Evolutionary conservation across 139 green algal species (phyloP), one percentile per base, ranked within the genome.

Genomic region (Chlorella sp.): DNA sequence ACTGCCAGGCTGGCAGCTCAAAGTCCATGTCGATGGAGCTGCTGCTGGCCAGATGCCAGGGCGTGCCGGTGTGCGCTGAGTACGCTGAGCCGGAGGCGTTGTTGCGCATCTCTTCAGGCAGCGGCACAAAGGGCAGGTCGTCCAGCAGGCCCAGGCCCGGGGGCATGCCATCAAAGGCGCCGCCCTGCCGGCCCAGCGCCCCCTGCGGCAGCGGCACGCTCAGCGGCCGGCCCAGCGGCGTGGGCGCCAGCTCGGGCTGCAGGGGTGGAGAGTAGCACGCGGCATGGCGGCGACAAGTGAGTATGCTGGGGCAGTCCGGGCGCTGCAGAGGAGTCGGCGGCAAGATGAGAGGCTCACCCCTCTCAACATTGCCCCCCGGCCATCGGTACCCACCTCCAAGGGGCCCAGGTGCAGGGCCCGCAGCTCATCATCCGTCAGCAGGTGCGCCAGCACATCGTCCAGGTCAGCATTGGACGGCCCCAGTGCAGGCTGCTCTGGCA

Each of bases 391-490:
- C 41, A 78, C 71, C 71, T 78, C 71, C 41, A 60, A 11, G 0
- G 71, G 71, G 5, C 57, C 39, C 39, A 78, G 39, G 32, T 60
- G 71, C 39, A 78, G 71, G 15, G 38, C 71, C 25, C 25, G 71
- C 39, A 78, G 71, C 1, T 78, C 71, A 26, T 78, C 71, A 25
- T 78, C 71, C 2, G 57, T 41, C 71, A 78, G 39, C 23, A 78
- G 71, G 38, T 78, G 71, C 71, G 62, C 39, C 71, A 78, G 71
- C 39, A 78, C 41, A 15, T 41, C 9, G 2, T 78, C 71, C 71
- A 62, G 71, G 11, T 62, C 39, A 3, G 32, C 13, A 26, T 39
- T 16, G 44, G 44, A 51, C 44, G 44, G 44, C 44, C 44, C 44
- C 44, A 51, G 9, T 6, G 7, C 44, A 51, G 44, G 44, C 44